Percentiles rank a stretch among this genome's conserved stretches.
Conservation (phyloP, 805 yeast genomes). For the Yamadazyma ubonensis region DNA sequence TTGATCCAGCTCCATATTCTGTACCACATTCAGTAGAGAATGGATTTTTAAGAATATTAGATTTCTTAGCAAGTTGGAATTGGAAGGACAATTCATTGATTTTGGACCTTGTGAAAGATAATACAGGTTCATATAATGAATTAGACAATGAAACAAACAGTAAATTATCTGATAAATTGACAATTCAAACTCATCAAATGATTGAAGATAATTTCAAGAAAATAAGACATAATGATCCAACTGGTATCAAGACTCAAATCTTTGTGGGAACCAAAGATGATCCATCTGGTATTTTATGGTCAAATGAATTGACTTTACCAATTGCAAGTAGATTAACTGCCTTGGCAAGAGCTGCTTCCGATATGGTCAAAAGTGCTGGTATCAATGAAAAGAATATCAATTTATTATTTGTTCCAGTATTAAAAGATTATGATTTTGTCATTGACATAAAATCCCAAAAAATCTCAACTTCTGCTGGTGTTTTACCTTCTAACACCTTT, state of each 20-base stretch:
- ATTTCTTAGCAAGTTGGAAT: constrained; percentile 81
- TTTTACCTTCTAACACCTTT: constrained; percentile 52
- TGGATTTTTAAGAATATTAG: constrained; percentile 75
- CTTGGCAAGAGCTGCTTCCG: constrained; percentile 71
- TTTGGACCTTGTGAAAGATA: constrained; percentile 62
- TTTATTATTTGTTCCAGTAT: constrained; percentile 74
- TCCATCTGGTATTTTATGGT: constrained; percentile 84
- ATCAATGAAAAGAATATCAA: constrained; percentile 39
- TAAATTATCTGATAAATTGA: constrained; percentile 58
- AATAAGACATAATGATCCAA: constrained; percentile 76
- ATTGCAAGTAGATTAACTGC: constrained; percentile 88
- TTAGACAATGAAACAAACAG: constrained; percentile 30
- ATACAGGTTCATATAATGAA: constrained; percentile 8
- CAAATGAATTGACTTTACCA: constrained; percentile 61
- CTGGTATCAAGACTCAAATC: constrained; percentile 72
- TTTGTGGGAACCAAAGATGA: constrained; percentile 84
- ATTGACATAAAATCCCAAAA: constrained; percentile 53
- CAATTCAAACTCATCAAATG: constrained; percentile 58
- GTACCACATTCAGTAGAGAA: constrained; percentile 75
- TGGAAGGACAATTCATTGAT: constrained; percentile 89
- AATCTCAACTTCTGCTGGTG: constrained; percentile 52
- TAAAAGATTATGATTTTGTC: constrained; percentile 80
- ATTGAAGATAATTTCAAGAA: constrained; percentile 65
- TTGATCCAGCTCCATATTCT: constrained; percentile 82
- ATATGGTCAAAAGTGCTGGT: constrained; percentile 50